These are phyloP conservation scores for Scytalidium lignicola DNA, from an alignment of 2,329 filamentous ascomycete species.

Conservation along the genomic window DNA sequence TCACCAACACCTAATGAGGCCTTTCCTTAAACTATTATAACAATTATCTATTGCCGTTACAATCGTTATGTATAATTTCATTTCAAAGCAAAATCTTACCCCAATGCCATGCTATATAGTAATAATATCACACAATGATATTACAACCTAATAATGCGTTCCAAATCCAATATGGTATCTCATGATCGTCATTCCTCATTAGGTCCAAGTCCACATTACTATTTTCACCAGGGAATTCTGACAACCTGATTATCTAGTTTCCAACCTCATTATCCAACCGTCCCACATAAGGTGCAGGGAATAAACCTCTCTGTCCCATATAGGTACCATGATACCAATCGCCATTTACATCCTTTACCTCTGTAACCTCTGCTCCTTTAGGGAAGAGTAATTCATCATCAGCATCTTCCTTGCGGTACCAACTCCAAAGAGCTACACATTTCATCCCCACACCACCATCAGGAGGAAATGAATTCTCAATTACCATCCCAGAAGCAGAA, in stretches of 20 bases:
- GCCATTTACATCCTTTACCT: slow-evolving; percentile 81
- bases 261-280: slow-evolving; percentile 29
- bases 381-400: slow-evolving; percentile 80
- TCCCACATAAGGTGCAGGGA: slow-evolving; percentile 72
- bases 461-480: slow-evolving; percentile 54
- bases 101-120: no score
- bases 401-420: slow-evolving; percentile 60
- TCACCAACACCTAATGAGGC: no score
- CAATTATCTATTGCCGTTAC: no score
- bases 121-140: no score
- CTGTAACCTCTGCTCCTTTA: slow-evolving; percentile 72
- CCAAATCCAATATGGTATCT: no score
- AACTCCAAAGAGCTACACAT: slow-evolving; percentile 67
- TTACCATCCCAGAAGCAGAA: slow-evolving; percentile 15
- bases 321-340: slow-evolving; percentile 90
- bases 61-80: no score
- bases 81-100: no score
- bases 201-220: background rate
- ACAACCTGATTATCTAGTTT: background rate
- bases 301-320: slow-evolving; percentile 72
- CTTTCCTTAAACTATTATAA: no score
- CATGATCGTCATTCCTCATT: no score
- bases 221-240: background rate
- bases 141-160: no score
- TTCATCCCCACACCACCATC: slow-evolving; percentile 67